A percentile compares a stretch with the other conserved stretches of the same genome.
These are phyloP conservation scores for Aspergillus sp. DNA, from an alignment of 2,329 filamentous ascomycete species.

Conservation along the genomic window DNA sequence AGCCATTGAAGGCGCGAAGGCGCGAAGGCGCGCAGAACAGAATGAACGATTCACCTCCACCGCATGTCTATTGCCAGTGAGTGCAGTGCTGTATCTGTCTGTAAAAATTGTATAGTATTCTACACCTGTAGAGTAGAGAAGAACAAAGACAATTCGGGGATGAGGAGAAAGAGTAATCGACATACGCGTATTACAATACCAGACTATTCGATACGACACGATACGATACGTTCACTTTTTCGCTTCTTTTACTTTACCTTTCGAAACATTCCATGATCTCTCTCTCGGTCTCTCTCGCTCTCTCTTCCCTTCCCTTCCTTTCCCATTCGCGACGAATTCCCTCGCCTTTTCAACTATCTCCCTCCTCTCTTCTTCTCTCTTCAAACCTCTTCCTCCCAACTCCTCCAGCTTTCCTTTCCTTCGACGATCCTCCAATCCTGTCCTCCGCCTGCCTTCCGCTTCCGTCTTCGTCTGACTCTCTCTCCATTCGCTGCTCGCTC, in stretches of 20 bases:
- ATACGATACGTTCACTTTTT: too few relatives aligned
- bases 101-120: too few relatives aligned
- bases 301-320: not conserved
- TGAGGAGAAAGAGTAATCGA: too few relatives aligned
- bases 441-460: not conserved
- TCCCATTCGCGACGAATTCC: not conserved
- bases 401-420: not conserved
- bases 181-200: too few relatives aligned
- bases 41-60: too few relatives aligned
- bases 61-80: too few relatives aligned
- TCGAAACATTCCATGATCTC: not conserved
- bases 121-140: too few relatives aligned
- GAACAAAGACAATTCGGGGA: too few relatives aligned
- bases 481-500: slow-evolving; percentile 13
- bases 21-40: too few relatives aligned
- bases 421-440: not conserved
- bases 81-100: too few relatives aligned
- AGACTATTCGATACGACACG: too few relatives aligned
- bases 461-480: slow-evolving; percentile 12
- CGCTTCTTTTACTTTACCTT: slow-evolving; percentile 1
- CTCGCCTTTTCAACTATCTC: not conserved
- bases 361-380: not conserved
- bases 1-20: too few relatives aligned
- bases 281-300: not conserved
- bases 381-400: not conserved